Evolutionary conservation across 345 rosid species (phyloP).

Genomic region (Stellera chamaejasme): DNA sequence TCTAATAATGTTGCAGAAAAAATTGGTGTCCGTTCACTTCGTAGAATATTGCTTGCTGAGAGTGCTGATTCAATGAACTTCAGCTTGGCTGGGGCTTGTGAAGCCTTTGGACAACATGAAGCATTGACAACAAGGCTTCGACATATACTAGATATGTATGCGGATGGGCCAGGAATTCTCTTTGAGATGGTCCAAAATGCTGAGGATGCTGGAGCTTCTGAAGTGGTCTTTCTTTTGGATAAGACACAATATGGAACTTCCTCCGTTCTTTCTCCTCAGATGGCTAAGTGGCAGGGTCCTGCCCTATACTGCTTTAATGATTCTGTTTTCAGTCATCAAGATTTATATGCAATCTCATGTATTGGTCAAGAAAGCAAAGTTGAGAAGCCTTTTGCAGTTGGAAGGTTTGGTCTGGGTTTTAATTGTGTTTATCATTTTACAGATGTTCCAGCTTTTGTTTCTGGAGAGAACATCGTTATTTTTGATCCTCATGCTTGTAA

Average conservation of each 20-base stretch:
- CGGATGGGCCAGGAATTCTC: conserved; percentile 96
- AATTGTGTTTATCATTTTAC: conserved; percentile 98
- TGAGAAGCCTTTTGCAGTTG: conserved; percentile 92
- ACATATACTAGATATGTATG: conserved; percentile 98
- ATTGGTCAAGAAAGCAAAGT: conserved; percentile 98
- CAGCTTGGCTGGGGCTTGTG: conserved; percentile 90
- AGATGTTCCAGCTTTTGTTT: conserved; percentile 85
- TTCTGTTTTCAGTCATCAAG: conserved; percentile 89
- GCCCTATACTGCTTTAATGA: conserved; percentile 92
- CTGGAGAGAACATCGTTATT: conserved; percentile 95
- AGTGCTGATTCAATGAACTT: conserved; percentile 96
- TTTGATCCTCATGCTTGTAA: conserved; percentile 95
- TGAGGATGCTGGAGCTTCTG: conserved; percentile 96
- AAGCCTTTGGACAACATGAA: conserved; percentile 99
- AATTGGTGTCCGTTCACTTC: conserved; percentile 93
- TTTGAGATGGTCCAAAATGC: conserved; percentile 96
- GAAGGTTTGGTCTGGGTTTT: conserved; percentile 95
- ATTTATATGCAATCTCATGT: conserved; percentile 93
- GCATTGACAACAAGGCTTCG: conserved; percentile 92
- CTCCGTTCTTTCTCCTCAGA: conserved; percentile 94
- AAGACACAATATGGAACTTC: conserved; percentile 93
- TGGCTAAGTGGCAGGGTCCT: conserved; percentile 99
- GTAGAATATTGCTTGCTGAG: conserved; percentile 90
- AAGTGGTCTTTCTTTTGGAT: conserved; percentile 84
- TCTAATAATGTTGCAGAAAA: conserved; percentile 94